These are phyloP conservation scores for Penicillium sp. DNA, from an alignment of 2,329 filamentous ascomycete genomes.

Conservation along the genomic window DNA sequence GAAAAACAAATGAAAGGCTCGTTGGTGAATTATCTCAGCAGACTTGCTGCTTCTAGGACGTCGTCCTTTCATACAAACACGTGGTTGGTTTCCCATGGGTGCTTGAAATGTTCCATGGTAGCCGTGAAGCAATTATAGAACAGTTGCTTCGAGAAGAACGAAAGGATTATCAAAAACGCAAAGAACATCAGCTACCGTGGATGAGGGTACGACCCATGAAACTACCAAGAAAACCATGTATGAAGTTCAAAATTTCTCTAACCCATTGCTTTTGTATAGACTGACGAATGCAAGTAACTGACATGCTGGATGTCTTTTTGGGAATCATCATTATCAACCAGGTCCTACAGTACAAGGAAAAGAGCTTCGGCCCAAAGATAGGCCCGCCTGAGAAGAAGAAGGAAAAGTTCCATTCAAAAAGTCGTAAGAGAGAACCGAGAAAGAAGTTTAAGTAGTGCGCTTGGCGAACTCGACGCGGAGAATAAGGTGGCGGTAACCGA, in stretches of 20 bases:
- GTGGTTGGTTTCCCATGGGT: not conserved
- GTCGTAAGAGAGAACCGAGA: slow-evolving; percentile 32
- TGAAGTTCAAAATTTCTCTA: slow-evolving; percentile 21
- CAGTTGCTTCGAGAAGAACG: not conserved
- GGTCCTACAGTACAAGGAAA: slow-evolving; percentile 40
- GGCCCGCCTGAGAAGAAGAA: slow-evolving; percentile 35
- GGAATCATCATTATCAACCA: slow-evolving; percentile 41
- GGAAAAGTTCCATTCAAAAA: slow-evolving; percentile 30
- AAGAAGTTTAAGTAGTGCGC: slow-evolving; percentile 41
- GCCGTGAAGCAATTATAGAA: not conserved
- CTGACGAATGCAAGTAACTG: slow-evolving; percentile 33
- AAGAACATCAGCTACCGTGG: not conserved
- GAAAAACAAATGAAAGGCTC: not conserved
- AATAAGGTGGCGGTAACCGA: slow-evolving; percentile 55
- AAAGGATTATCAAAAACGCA: not conserved
- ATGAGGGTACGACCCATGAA: not conserved
- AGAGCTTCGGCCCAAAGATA: slow-evolving; percentile 31
- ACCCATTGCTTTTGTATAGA: slow-evolving; percentile 33
- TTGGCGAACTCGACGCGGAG: slow-evolving; percentile 55
- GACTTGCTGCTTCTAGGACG: not conserved
- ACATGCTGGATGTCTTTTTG: slow-evolving; percentile 35
- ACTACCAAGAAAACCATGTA: not conserved
- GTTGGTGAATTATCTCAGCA: not conserved
- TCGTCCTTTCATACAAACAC: not conserved
- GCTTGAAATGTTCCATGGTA: slow-evolving; percentile 1